Evolutionary conservation across 192 early-diverging fungal genomes (phyloP), one percentile per base, ranked within the genome.

Genomic region (Powellomyces hirtus): DNA sequence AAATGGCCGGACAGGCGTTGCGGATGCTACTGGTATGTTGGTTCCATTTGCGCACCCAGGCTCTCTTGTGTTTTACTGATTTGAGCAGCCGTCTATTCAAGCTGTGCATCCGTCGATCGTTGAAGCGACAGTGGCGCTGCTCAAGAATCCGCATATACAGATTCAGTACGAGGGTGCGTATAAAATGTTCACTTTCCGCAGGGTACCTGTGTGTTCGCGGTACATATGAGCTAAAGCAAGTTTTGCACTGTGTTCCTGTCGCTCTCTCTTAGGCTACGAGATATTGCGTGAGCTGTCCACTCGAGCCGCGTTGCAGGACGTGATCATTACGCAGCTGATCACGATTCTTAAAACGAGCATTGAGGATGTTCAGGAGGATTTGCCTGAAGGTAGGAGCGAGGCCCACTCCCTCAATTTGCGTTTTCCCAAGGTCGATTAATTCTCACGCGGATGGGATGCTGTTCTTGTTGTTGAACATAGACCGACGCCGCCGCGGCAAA

Each of bases 91-190:
- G 36, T 77, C 78, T 6, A 83, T 85, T 72, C 72, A 60, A 69
- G 78, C 71, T 16, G 64, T 86, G 22, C 83, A 82, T 64, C 61
- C 82, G 7, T 78, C 82, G 16, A 70, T 88, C 50, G 75, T 88
- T 18, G 86, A 88, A 33, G 79, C 80, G 13, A 78, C 79, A 2
- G 61, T 84, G 8, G 55, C 59, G 1, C 63, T 88, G 59, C 63
- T 88, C 27, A 83, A 81, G 45, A 78, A 63, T 38, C 75, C 78
- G 20, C 81, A 86, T 61, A 80, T 86, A 62, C 84, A 87, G 60
- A 78, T 88, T 40, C 86, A 88, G 56, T 84, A 88, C 59, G 86
- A 88, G 76, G 86, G 82, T 83, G 72, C n/a, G n/a, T n/a, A n/a
- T n/a, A n/a, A n/a, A n/a, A n/a, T n/a, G n/a, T n/a, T n/a, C 14